Conservation (phyloP, 768 basidiomycete genomes). For the Hebeloma cylindrosporum region DNA sequence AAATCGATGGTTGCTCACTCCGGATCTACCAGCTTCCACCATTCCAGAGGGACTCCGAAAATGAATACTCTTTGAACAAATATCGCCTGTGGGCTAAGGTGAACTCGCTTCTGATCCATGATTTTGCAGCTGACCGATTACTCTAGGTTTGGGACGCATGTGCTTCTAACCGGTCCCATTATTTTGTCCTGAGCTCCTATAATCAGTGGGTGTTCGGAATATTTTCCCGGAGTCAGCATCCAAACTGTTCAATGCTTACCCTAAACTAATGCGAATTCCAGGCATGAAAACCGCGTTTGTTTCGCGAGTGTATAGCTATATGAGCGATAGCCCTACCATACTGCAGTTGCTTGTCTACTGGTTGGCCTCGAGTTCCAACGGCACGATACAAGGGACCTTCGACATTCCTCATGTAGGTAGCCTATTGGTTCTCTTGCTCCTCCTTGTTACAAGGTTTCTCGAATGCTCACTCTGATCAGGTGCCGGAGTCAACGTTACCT, state of each 20-base stretch:
- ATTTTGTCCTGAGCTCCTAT: conserved; percentile 62
- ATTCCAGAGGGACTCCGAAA: conserved; percentile 18
- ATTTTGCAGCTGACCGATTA: not conserved
- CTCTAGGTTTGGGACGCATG: conserved; percentile 58
- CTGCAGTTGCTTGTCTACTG: conserved; percentile 54
- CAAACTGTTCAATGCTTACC: not conserved
- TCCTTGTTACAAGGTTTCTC: too few relatives aligned
- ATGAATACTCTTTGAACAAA: conserved; percentile 32
- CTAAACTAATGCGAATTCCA: conserved; percentile 20
- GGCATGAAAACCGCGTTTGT: conserved; percentile 57
- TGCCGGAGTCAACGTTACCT: too few relatives aligned
- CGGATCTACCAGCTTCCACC: conserved; percentile 38
- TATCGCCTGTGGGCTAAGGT: conserved; percentile 65
- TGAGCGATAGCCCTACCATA: conserved; percentile 45
- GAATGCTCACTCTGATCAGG: too few relatives aligned
- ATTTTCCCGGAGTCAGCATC: conserved; percentile 50
- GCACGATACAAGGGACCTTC: conserved; percentile 32
- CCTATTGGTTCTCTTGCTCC: conserved; percentile 8
- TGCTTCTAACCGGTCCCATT: conserved; percentile 44
- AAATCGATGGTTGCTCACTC: conserved; percentile 17
- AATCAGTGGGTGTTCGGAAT: conserved; percentile 61
- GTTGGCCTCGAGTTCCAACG: conserved; percentile 53
- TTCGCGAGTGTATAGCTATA: conserved; percentile 42
- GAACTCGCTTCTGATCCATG: not conserved
- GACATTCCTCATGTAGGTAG: conserved; percentile 41